Percentiles rank a stretch among this genome's conserved stretches.
Conservation (phyloP, 768 basidiomycete genomes). For the Pilatotrama ljubarskyi region DNA sequence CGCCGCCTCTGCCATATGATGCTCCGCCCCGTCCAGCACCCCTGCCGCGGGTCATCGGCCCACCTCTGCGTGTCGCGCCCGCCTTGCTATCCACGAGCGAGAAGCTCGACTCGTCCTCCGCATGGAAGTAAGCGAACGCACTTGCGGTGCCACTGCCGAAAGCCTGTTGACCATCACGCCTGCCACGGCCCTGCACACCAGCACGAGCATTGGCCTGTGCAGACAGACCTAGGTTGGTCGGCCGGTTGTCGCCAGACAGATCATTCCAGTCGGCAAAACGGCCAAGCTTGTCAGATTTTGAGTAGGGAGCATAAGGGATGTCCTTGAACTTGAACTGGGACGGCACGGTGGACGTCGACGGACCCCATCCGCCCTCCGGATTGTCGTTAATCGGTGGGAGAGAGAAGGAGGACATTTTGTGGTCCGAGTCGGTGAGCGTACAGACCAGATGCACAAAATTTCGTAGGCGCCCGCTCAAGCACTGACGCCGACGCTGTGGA, state of each 20-base stretch:
- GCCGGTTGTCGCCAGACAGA: conserved; percentile 61
- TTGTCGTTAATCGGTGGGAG: conserved; percentile 89
- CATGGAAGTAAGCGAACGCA: conserved; percentile 96
- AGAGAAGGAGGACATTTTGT: conserved; percentile 73
- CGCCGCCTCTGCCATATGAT: conserved; percentile 42
- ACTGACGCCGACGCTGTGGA: background rate
- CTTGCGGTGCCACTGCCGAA: conserved; percentile 90
- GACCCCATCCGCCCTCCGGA: conserved; percentile 92
- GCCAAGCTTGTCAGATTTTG: conserved; percentile 97
- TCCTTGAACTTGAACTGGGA: conserved; percentile 97
- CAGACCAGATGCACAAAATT: conserved; percentile 21
- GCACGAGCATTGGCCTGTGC: conserved; percentile 50
- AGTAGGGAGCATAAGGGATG: conserved; percentile 97
- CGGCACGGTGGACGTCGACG: conserved; percentile 80
- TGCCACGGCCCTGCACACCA: conserved; percentile 49
- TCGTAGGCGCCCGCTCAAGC: conserved; percentile 10
- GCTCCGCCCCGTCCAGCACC: conserved; percentile 36
- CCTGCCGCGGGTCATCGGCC: conserved; percentile 57
- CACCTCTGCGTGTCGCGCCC: conserved; percentile 69
- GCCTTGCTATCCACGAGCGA: conserved; percentile 92
- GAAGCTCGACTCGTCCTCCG: conserved; percentile 96
- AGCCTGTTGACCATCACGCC: conserved; percentile 77
- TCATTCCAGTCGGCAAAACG: conserved; percentile 99
- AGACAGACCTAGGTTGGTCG: conserved; percentile 49
- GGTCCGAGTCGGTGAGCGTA: conserved; percentile 12